These are phyloP conservation scores for Sporothrix inflata DNA, from an alignment of 2,329 filamentous ascomycete species.

Conservation along the genomic window DNA sequence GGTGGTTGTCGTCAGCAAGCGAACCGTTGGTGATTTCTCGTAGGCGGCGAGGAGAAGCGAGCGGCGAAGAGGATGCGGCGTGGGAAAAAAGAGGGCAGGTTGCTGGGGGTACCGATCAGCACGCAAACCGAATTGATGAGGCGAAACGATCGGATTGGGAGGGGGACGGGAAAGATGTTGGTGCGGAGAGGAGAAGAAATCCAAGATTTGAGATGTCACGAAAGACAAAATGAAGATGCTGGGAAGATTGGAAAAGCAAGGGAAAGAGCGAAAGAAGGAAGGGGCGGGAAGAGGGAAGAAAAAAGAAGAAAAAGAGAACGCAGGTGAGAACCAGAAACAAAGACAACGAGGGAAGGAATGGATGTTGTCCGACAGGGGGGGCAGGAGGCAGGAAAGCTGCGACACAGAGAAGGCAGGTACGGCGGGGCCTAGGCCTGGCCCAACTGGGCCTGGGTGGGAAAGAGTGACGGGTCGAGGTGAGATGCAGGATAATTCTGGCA, in stretches of 20 bases:
- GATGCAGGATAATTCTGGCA: slow-evolving; percentile 13
- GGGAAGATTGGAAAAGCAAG: background rate
- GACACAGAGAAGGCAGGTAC: slow-evolving; percentile 26
- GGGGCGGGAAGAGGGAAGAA: background rate
- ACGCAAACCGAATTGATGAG: slow-evolving; percentile 10
- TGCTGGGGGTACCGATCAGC: slow-evolving; percentile 21
- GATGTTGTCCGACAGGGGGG: slow-evolving; percentile 14
- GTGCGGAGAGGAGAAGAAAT: background rate
- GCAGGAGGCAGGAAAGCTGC: slow-evolving; percentile 12
- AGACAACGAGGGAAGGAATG: slow-evolving; percentile 1
- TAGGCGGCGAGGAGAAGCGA: background rate
- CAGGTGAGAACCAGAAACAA: background rate
- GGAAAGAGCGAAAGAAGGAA: background rate
- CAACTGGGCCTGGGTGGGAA: slow-evolving; percentile 3
- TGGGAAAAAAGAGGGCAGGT: slow-evolving; percentile 9
- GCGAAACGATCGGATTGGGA: background rate
- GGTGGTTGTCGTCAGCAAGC: background rate
- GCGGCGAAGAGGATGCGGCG: background rate
- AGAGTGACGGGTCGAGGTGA: slow-evolving; percentile 11
- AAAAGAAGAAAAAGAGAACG: background rate
- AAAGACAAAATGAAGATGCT: background rate
- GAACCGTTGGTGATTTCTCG: background rate
- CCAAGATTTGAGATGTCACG: background rate
- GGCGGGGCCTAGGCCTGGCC: slow-evolving; percentile 9
- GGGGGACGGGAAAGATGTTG: background rate